These are phyloP conservation scores for Amauroascus niger DNA, from an alignment of 2,329 filamentous ascomycete genomes.

Conservation along the genomic window DNA sequence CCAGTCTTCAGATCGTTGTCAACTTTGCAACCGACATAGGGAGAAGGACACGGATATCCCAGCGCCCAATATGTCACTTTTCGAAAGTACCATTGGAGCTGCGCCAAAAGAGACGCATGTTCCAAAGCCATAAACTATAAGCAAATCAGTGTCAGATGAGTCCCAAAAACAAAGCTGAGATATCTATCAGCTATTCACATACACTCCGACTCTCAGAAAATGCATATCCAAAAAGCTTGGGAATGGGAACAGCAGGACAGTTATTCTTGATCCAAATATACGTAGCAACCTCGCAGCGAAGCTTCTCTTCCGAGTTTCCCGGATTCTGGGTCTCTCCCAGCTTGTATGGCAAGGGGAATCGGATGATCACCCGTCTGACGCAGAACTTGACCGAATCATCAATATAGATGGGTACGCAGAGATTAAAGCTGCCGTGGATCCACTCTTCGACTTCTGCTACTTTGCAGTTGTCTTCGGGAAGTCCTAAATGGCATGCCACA, in stretches of 20 bases:
- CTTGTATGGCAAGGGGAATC: constrained; percentile 12
- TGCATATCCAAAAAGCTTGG: constrained; percentile 10
- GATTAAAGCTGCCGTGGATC: constrained; percentile 21
- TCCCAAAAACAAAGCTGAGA: background rate
- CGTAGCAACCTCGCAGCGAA: constrained; percentile 16
- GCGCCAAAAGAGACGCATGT: background rate
- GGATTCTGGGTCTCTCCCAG: constrained; percentile 7
- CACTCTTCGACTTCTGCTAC: constrained; percentile 11
- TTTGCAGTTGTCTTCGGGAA: constrained; percentile 2
- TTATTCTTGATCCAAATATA: constrained; percentile 15
- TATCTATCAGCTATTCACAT: background rate
- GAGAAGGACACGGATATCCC: background rate
- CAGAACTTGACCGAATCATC: background rate
- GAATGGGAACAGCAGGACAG: constrained; percentile 14
- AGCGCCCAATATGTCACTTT: constrained; percentile 3
- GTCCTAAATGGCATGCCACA: constrained; percentile 9
- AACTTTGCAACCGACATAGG: constrained; percentile 4
- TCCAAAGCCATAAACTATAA: background rate
- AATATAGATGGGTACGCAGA: constrained; percentile 14
- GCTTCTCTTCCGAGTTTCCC: constrained; percentile 13
- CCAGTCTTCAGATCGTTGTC: constrained; percentile 21
- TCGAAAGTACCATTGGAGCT: constrained; percentile 3
- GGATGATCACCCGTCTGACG: constrained; percentile 2
- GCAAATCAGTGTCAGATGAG: background rate
- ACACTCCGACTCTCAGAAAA: constrained; percentile 21